Conservation (phyloP, 2,329 filamentous ascomycete species). For the Aspergillus persii region DNA sequence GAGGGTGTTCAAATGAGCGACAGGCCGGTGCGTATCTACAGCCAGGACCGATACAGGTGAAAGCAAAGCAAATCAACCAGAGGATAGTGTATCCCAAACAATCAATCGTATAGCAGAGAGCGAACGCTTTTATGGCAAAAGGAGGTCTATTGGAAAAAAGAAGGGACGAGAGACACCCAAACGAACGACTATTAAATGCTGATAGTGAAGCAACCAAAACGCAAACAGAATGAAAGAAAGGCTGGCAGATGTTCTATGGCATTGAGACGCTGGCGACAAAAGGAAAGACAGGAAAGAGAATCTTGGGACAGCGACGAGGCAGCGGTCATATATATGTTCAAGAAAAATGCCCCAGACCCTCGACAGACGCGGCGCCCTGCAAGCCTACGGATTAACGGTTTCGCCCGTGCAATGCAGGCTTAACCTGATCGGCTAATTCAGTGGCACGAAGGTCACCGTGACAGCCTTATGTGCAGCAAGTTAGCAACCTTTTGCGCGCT, state of each 20-base stretch:
- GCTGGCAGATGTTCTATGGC: constrained; percentile 25
- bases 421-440: constrained; percentile 15
- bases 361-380: background rate
- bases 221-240: constrained; percentile 19
- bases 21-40: constrained; percentile 6
- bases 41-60: constrained; percentile 1
- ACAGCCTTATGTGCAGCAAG: constrained; percentile 11
- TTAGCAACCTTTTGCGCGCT: constrained; percentile 4
- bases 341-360: background rate
- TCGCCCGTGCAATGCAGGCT: constrained; percentile 21
- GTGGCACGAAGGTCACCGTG: constrained; percentile 14
- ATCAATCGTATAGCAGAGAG: background rate
- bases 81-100: background rate
- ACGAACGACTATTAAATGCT: constrained; percentile 10
- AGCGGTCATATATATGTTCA: constrained; percentile 13
- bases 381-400: constrained; percentile 17
- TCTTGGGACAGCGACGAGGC: background rate
- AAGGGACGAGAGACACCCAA: constrained; percentile 11
- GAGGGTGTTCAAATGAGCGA: constrained; percentile 5
- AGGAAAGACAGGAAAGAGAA: constrained; percentile 7
- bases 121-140: background rate
- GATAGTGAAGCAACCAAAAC: constrained; percentile 21
- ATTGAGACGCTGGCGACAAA: constrained; percentile 22
- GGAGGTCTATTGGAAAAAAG: constrained; percentile 7
- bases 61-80: background rate